These are phyloP conservation scores for Cinnamomum chago DNA, from an alignment of 164 flowering plant species.

Conservation along the genomic window DNA sequence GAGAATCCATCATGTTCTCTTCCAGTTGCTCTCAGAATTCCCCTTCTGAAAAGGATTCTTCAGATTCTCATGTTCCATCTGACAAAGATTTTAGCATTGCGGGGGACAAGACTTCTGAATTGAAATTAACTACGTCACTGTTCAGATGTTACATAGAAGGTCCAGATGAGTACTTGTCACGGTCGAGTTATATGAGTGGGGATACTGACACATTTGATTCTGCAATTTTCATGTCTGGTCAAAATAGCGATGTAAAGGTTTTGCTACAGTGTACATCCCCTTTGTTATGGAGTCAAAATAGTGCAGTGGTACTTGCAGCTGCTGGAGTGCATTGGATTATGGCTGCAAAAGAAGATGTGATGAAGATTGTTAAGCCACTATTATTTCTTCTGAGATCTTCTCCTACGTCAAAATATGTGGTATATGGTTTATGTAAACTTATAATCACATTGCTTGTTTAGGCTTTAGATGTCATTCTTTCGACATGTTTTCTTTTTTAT, in stretches of 20 bases:
- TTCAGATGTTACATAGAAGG: conserved; percentile 84
- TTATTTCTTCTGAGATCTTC: conserved; percentile 84
- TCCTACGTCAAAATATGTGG: conserved; percentile 81
- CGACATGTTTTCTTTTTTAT: background rate
- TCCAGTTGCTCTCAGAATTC: conserved; percentile 21
- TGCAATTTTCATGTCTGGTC: conserved; percentile 44
- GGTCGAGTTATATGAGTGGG: conserved; percentile 30
- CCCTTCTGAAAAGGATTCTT: conserved; percentile 34
- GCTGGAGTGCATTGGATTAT: conserved; percentile 97
- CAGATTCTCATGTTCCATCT: conserved; percentile 18
- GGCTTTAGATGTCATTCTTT: background rate
- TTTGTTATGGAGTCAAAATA: conserved; percentile 92
- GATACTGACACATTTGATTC: conserved; percentile 27
- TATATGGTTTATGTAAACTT: conserved; percentile 19
- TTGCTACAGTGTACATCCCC: conserved; percentile 90
- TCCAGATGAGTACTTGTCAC: conserved; percentile 71
- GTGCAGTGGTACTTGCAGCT: conserved; percentile 96
- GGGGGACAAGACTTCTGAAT: conserved; percentile 10
- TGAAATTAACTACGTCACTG: conserved; percentile 46
- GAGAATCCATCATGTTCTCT: conserved; percentile 66
- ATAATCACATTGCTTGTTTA: background rate
- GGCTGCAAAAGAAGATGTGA: conserved; percentile 68
- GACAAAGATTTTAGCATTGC: conserved; percentile 21
- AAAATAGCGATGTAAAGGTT: conserved; percentile 61
- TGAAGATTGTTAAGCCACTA: conserved; percentile 84